These are phyloP conservation scores for Scleroderma citrinum DNA, from an alignment of 768 basidiomycete genomes.

Conservation along the genomic window DNA sequence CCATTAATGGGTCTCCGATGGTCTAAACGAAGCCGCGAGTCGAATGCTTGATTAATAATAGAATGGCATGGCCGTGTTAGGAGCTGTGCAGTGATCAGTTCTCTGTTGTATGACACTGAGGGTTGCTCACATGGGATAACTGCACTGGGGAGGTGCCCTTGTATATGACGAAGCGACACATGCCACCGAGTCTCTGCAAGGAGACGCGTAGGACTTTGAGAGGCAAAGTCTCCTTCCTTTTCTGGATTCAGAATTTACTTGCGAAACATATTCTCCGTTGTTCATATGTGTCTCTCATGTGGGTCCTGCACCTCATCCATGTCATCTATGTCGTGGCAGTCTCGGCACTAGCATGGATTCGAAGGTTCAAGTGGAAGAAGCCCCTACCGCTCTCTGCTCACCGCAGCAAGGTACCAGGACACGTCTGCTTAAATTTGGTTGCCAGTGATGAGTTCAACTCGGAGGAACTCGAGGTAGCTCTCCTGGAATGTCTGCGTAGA, in stretches of 20 bases:
- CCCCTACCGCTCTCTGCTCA: slow-evolving; percentile 46
- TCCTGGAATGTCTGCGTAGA: slow-evolving; percentile 50
- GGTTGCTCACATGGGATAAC: slow-evolving; percentile 63
- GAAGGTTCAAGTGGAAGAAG: slow-evolving; percentile 27
- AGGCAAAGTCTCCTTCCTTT: too few relatives aligned
- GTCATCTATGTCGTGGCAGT: slow-evolving; percentile 44
- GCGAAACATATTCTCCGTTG: not conserved
- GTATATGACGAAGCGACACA: slow-evolving; percentile 93
- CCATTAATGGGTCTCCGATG: slow-evolving; percentile 84
- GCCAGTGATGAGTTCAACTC: slow-evolving; percentile 33
- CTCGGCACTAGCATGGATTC: slow-evolving; percentile 36
- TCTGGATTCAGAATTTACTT: too few relatives aligned
- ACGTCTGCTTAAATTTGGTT: slow-evolving; percentile 62
- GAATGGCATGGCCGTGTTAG: slow-evolving; percentile 91
- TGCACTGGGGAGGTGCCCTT: slow-evolving; percentile 93
- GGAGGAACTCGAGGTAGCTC: slow-evolving; percentile 33
- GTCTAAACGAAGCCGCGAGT: slow-evolving; percentile 83
- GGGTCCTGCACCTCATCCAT: slow-evolving; percentile 54
- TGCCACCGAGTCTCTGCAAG: slow-evolving; percentile 19
- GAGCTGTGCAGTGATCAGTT: slow-evolving; percentile 40
- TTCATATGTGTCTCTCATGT: slow-evolving; percentile 17
- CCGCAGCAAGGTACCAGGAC: slow-evolving; percentile 55
- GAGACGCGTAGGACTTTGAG: too few relatives aligned
- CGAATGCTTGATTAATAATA: slow-evolving; percentile 96
- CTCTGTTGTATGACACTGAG: too few relatives aligned